phyloP scores from a whole-genome alignment of 768 basidiomycete genomes.

The Kwoniella sp. region DNA sequence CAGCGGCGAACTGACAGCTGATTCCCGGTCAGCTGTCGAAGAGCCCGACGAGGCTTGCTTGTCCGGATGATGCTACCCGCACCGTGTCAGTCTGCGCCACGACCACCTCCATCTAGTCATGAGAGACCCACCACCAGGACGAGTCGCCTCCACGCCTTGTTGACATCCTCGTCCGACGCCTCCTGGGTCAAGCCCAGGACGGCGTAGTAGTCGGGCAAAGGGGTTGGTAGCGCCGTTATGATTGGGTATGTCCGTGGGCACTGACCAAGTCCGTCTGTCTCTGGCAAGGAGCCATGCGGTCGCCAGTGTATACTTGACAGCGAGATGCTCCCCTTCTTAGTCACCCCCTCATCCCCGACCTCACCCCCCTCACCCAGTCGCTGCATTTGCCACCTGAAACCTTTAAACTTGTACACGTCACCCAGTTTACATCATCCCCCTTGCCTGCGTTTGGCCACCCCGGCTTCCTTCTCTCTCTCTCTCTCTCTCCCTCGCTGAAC shows the following conservation, averaged over 20 bases:
- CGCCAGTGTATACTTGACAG: no score
- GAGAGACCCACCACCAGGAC: slow-evolving; percentile 23
- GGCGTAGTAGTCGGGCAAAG: slow-evolving; percentile 26
- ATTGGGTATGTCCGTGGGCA: no score
- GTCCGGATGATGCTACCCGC: slow-evolving; percentile 22
- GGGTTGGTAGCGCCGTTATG: no score
- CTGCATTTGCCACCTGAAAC: slow-evolving; percentile 9
- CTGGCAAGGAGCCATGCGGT: no score
- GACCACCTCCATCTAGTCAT: neutral
- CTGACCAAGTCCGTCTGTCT: no score
- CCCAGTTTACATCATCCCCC: neutral
- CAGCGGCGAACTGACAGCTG: neutral
- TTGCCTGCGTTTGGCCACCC: no score
- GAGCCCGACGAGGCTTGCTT: neutral
- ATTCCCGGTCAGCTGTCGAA: neutral
- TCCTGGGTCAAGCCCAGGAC: slow-evolving; percentile 25
- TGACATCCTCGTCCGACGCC: slow-evolving; percentile 30
- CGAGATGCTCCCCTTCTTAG: no score
- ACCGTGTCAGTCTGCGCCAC: neutral
- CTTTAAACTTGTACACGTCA: neutral
- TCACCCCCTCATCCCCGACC: no score
- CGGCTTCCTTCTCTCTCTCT: no score
- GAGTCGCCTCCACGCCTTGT: slow-evolving; percentile 25
- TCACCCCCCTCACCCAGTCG: neutral
- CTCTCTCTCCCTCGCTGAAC: no score